Percentiles rank a stretch among this genome's conserved stretches.
These are phyloP conservation scores for Termitomyces sp. DNA, from an alignment of 768 basidiomycete genomes.

Conservation along the genomic window DNA sequence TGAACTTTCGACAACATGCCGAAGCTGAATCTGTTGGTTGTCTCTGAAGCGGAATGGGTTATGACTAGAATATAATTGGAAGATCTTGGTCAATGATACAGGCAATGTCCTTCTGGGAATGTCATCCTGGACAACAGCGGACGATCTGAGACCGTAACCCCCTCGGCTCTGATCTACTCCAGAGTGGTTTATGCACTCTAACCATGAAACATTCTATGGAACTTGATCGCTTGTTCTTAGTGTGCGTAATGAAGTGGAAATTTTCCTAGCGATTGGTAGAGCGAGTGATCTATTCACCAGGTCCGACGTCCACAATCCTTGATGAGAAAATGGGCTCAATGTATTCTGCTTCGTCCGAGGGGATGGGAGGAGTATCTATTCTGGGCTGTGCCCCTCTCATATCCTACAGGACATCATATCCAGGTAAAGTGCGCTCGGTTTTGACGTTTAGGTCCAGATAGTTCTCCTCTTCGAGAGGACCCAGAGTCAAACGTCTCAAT, in stretches of 20 bases:
- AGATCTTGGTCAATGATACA: neutral
- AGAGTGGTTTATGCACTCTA: neutral
- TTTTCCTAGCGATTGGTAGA: neutral
- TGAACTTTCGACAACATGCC: neutral
- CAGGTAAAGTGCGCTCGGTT: conserved; percentile 6
- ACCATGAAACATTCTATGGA: neutral
- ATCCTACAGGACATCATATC: conserved; percentile 1
- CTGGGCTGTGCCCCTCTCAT: conserved; percentile 7
- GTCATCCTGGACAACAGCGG: neutral
- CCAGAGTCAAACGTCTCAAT: conserved; percentile 4
- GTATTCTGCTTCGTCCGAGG: conserved; percentile 11
- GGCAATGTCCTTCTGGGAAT: neutral
- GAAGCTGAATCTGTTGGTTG: neutral
- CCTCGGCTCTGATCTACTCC: neutral
- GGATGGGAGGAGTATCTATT: neutral
- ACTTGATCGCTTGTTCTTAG: neutral
- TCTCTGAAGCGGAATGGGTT: neutral
- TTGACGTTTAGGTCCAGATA: neutral
- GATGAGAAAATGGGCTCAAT: neutral
- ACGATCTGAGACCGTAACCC: neutral
- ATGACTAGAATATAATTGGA: neutral
- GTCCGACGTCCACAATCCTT: no score
- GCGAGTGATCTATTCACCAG: neutral
- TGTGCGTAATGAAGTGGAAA: neutral
- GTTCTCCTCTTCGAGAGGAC: neutral